Evolutionary conservation across 2,329 filamentous ascomycete species (phyloP), one percentile per base, ranked within the genome.

Genomic region (Fusarium bactridioides): DNA sequence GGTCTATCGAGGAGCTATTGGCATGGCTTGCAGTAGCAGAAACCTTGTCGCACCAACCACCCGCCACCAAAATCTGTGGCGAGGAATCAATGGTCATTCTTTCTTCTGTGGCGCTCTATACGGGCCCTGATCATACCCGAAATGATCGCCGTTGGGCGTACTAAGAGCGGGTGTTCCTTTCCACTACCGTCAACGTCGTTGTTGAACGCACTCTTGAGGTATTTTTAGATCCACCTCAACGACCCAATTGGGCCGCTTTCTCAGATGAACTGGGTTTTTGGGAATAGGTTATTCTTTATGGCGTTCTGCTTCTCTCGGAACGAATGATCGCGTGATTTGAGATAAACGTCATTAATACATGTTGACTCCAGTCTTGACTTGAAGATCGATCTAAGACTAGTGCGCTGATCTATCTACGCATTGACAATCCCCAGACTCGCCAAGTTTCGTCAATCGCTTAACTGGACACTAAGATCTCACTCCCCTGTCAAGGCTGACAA

Each of bases 101-200:
- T 33, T 33, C 21, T n/a, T 3, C 21, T 48, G 45, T 31, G 45
- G 27, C 45, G 10, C 21, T 10, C 29, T 33, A 31, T 33, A 18
- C 15, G 21, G 29, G 47, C 29, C 47, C 27, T 33, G 21, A 23
- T 23, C 29, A 50, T 31, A 50, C 47, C 47, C 21, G 10, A 33
- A 50, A 13, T 33, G 21, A 33, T 50, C 21, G 10, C 47, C 29
- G 21, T 50, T 33, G 29, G 29, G 29, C 25, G 47, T 33, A 23
- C 47, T 50, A 33, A 50, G 10, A 50, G 47, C 47, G 47, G 29
- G 47, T 50, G 47, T 50, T 50, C 47, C 47, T 33, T 50, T 31
- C 29, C 47, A 50, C 29, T 33, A 23, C 10, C 29, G 15, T 50
- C 21, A 19, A 33, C 29, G 29, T 50, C 15, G 10, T 18, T 31